Conservation (phyloP, 352 stramenopile genomes). For the Aphanomyces invadans region DNA sequence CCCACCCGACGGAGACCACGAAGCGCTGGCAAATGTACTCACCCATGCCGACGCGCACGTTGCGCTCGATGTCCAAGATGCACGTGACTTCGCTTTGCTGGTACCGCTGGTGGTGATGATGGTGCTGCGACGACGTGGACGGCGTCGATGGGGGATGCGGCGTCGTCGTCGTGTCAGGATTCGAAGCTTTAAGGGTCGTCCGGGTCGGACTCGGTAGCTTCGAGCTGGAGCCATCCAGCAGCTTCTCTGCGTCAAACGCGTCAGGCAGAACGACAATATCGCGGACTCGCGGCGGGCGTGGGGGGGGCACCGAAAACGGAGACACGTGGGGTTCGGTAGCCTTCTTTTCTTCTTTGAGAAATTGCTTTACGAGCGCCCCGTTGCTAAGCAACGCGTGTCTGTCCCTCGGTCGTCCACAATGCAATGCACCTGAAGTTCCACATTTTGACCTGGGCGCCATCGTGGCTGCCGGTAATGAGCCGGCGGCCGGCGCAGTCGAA, state of each 20-base stretch:
- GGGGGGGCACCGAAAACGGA: neutral
- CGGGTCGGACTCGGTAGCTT: conserved; percentile 9
- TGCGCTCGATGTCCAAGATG: conserved; percentile 77
- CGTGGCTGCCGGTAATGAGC: conserved; percentile 72
- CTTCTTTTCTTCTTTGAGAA: conserved; percentile 51
- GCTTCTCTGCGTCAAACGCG: conserved; percentile 5
- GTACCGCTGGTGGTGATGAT: conserved; percentile 32
- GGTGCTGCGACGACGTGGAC: conserved; percentile 23
- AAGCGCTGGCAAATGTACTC: conserved; percentile 77
- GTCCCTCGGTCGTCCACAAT: too few relatives aligned
- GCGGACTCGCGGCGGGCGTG: conserved; percentile 9
- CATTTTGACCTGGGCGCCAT: conserved; percentile 78
- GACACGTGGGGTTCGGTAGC: conserved; percentile 11
- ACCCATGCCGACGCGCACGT: conserved; percentile 68
- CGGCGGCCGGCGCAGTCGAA: conserved; percentile 74
- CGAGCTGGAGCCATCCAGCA: neutral
- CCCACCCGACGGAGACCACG: conserved; percentile 77
- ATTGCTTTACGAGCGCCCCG: conserved; percentile 76
- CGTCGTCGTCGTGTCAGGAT: neutral
- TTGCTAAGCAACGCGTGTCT: conserved; percentile 36
- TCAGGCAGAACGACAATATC: conserved; percentile 15
- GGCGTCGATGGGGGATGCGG: conserved; percentile 17
- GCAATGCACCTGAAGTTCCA: conserved; percentile 71
- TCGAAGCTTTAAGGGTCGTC: neutral
- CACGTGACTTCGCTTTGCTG: conserved; percentile 72